A percentile compares a stretch with the other conserved stretches of the same genome.
These are phyloP conservation scores for Hypocrella siamensis DNA, from an alignment of 2,329 filamentous ascomycete species.

Conservation along the genomic window DNA sequence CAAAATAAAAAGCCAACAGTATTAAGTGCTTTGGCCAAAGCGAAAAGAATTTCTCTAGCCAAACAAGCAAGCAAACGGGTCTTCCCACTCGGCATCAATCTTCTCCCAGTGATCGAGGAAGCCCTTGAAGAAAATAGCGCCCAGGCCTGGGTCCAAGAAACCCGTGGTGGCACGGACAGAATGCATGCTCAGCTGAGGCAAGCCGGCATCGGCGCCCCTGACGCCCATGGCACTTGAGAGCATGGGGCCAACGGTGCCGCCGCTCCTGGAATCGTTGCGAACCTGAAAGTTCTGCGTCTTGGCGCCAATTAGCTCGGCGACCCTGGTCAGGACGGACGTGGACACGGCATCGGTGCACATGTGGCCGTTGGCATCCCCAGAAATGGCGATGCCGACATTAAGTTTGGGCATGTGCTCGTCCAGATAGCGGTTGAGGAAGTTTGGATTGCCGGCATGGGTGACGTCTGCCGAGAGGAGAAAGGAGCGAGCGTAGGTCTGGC, in stretches of 20 bases:
- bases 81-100: conserved; percentile 73
- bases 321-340: conserved; percentile 60
- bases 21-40: too few species aligned
- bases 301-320: conserved; percentile 58
- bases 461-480: conserved; percentile 91
- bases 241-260: conserved; percentile 92
- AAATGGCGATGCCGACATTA: conserved; percentile 73
- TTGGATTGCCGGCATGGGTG: conserved; percentile 85
- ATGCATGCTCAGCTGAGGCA: conserved; percentile 91
- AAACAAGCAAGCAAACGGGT: too few species aligned
- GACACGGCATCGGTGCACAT: conserved; percentile 91
- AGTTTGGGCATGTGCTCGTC: conserved; percentile 73
- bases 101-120: conserved; percentile 78
- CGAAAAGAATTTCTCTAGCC: too few species aligned
- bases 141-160: conserved; percentile 69
- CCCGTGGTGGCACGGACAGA: conserved; percentile 81
- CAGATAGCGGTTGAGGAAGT: conserved; percentile 75
- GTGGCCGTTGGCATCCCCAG: conserved; percentile 76
- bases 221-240: conserved; percentile 69
- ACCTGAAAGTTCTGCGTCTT: conserved; percentile 86
- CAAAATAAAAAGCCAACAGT: too few species aligned
- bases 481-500: conserved; percentile 76
- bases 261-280: conserved; percentile 75
- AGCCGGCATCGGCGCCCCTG: conserved; percentile 70
- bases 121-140: conserved; percentile 75